A percentile compares a stretch with the other conserved stretches of the same genome.
Evolutionary conservation across 768 basidiomycete genomes (phyloP).

Genomic region (Mycena sanguinolenta): DNA sequence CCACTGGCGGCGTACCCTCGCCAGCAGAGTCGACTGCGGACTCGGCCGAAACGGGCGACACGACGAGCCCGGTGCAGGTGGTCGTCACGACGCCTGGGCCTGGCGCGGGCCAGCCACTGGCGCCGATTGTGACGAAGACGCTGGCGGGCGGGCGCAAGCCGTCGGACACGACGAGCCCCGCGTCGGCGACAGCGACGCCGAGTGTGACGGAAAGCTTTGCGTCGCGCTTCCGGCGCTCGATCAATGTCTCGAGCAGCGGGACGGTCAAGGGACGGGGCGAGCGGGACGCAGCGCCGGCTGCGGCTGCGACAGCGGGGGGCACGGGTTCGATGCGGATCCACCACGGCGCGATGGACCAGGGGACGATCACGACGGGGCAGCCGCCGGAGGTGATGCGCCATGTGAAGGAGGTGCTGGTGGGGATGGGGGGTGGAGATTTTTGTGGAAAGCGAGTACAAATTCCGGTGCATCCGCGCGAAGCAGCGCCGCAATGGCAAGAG

Average conservation of each 20-base stretch:
- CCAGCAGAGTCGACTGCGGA: slow-evolving; percentile 24
- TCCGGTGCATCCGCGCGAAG: slow-evolving; percentile 80
- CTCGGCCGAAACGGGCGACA: slow-evolving; percentile 18
- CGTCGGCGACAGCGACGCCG: slow-evolving; percentile 47
- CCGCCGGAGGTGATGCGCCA: slow-evolving; percentile 92
- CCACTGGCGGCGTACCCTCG: background rate
- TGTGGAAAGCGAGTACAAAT: slow-evolving; percentile 91
- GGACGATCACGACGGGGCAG: slow-evolving; percentile 84
- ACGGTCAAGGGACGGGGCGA: too few species aligned
- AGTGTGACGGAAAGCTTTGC: too few species aligned
- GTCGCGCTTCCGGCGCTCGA: slow-evolving; percentile 63
- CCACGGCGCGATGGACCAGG: slow-evolving; percentile 92
- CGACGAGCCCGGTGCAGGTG: slow-evolving; percentile 52
- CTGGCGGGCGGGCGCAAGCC: slow-evolving; percentile 27
- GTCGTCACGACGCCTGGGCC: slow-evolving; percentile 50
- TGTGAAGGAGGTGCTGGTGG: slow-evolving; percentile 81
- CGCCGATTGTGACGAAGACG: slow-evolving; percentile 23
- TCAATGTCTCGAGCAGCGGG: slow-evolving; percentile 55
- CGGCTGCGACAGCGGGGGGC: slow-evolving; percentile 47
- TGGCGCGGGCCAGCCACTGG: background rate
- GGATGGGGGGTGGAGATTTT: slow-evolving; percentile 92
- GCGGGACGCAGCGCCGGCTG: too few species aligned
- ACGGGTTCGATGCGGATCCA: slow-evolving; percentile 81
- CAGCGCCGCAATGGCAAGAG: slow-evolving; percentile 49
- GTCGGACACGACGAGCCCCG: slow-evolving; percentile 30